phyloP scores from a whole-genome alignment of 257 asterid genomes.

The Rauvolfia tetraphylla region DNA sequence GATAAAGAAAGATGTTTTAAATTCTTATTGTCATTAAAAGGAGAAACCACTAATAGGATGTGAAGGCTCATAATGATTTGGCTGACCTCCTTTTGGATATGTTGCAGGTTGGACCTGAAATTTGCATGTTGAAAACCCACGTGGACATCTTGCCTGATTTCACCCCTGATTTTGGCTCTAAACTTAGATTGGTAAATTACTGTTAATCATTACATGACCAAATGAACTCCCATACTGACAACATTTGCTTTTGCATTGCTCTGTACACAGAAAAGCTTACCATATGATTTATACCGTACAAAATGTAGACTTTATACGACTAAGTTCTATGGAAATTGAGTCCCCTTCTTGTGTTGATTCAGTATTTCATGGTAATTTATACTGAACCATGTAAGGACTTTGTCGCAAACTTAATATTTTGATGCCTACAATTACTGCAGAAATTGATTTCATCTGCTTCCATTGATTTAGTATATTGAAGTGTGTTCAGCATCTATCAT shows the following conservation, averaged over 20 bases:
- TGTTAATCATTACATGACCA: not conserved
- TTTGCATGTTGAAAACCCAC: constrained; percentile 95
- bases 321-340: not conserved
- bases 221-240: not conserved
- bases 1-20: not conserved
- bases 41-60: not conserved
- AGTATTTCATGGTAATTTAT: not conserved
- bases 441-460: not conserved
- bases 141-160: constrained; percentile 96
- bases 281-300: not conserved
- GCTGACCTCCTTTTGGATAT: not conserved
- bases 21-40: not conserved
- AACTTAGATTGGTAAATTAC: constrained; percentile 74
- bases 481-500: not conserved
- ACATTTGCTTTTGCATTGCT: not conserved
- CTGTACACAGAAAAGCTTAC: not conserved
- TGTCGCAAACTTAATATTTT: not conserved
- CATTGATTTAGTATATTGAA: not conserved
- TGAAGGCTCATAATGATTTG: not conserved
- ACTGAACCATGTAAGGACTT: not conserved
- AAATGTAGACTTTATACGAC: not conserved
- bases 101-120: constrained; percentile 96
- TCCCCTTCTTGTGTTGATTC: not conserved
- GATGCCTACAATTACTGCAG: not conserved
- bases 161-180: constrained; percentile 81